Conservation (phyloP, 2,329 filamentous ascomycete genomes). For the Phaeosphaeria sp. region DNA sequence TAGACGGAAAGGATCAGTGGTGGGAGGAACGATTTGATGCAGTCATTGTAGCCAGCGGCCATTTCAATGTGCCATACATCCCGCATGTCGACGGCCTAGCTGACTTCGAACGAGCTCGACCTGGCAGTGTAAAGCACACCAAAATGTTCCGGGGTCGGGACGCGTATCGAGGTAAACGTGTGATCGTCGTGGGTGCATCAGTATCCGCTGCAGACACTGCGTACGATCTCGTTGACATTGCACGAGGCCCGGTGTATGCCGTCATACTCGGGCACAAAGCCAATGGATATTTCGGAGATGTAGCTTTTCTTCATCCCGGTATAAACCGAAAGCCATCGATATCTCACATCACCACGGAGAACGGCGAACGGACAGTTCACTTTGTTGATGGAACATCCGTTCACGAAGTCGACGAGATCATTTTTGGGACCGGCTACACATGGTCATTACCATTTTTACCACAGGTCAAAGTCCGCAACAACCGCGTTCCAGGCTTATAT, state of each 20-base stretch:
- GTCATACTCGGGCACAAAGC: constrained; percentile 62
- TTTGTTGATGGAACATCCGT: constrained; percentile 64
- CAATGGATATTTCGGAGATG: constrained; percentile 64
- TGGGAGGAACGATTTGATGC: constrained; percentile 70
- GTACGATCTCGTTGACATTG: constrained; percentile 58
- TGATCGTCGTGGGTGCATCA: constrained; percentile 69
- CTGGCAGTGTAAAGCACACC: constrained; percentile 62
- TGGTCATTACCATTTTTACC: constrained; percentile 67
- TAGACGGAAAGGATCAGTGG: constrained; percentile 61
- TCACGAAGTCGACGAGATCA: constrained; percentile 64
- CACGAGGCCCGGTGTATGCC: constrained; percentile 58
- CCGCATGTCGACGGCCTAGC: constrained; percentile 59
- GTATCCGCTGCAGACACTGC: constrained; percentile 70
- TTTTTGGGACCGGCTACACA: constrained; percentile 72
- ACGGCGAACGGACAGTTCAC: constrained; percentile 56
- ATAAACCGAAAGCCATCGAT: constrained; percentile 60
- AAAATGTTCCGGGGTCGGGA: constrained; percentile 61
- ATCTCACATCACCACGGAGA: constrained; percentile 46
- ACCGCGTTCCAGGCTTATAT: constrained; percentile 63
- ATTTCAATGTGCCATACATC: constrained; percentile 67
- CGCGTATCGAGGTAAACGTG: constrained; percentile 56
- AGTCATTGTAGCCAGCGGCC: constrained; percentile 66
- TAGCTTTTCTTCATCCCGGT: constrained; percentile 66
- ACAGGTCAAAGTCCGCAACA: constrained; percentile 59
- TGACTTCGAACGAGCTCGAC: constrained; percentile 54